phyloP scores from a whole-genome alignment of 345 rosid species.

The Ricinus communis region DNA sequence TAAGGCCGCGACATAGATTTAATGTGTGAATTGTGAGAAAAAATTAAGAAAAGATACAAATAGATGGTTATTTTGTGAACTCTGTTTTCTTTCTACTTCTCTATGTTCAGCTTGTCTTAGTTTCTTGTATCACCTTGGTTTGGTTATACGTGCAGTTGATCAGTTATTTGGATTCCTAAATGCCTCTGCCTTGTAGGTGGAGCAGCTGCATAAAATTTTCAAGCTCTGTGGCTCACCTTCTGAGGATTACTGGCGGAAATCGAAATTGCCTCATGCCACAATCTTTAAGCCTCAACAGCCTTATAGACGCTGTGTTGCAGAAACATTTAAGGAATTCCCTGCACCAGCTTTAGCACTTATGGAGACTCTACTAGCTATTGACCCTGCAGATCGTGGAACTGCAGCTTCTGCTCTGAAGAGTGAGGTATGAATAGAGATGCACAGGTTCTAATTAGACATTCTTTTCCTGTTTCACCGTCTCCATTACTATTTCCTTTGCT shows the following conservation, averaged over 20 bases:
- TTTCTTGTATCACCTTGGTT: not conserved
- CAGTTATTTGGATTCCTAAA: not conserved
- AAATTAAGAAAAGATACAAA: not conserved
- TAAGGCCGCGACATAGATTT: not conserved
- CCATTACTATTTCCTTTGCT: no score
- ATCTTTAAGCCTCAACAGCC: slow-evolving; percentile 98
- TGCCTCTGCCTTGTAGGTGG: slow-evolving; percentile 60
- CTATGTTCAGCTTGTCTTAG: not conserved
- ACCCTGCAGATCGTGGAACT: slow-evolving; percentile 92
- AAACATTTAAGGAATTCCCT: slow-evolving; percentile 94
- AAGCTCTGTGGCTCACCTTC: slow-evolving; percentile 98
- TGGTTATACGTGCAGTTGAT: not conserved
- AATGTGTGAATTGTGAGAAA: not conserved
- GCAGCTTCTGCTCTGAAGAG: slow-evolving; percentile 74
- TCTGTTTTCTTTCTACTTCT: not conserved
- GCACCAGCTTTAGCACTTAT: slow-evolving; percentile 77
- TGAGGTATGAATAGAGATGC: slow-evolving; percentile 53
- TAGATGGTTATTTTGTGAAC: slow-evolving; percentile 1
- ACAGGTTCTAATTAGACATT: not conserved
- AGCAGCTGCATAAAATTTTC: slow-evolving; percentile 96
- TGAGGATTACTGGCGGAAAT: slow-evolving; percentile 90
- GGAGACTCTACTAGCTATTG: slow-evolving; percentile 82
- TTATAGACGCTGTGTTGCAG: slow-evolving; percentile 83
- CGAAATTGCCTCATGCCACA: slow-evolving; percentile 96
- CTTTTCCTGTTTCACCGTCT: no score